Conservation (phyloP, 306 rosid genomes). For the Dicorynia guianensis region DNA sequence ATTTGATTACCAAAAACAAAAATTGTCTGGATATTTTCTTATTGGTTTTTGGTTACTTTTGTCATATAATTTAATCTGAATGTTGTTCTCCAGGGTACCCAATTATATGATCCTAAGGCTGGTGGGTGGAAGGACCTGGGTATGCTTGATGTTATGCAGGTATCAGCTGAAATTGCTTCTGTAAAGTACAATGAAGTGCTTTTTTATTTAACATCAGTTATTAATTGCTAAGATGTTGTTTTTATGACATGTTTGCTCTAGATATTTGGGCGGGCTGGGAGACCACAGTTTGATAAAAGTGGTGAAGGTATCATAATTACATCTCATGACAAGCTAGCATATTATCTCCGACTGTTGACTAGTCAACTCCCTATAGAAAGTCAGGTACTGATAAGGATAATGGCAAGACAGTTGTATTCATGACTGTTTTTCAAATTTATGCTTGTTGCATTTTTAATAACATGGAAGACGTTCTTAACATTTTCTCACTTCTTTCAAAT, state of each 20-base stretch:
- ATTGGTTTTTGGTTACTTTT: conserved; percentile 31
- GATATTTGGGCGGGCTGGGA: conserved; percentile 99
- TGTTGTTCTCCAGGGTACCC: conserved; percentile 77
- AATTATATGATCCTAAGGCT: conserved; percentile 96
- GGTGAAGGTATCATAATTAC: conserved; percentile 99
- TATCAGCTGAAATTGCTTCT: conserved; percentile 41
- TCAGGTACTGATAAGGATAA: conserved; percentile 69
- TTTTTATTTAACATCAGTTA: conserved; percentile 20
- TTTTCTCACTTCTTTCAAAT: conserved; percentile 35
- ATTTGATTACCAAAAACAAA: too few relatives aligned
- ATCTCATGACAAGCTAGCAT: conserved; percentile 88
- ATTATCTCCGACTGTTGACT: conserved; percentile 87
- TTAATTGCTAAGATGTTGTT: conserved; percentile 23
- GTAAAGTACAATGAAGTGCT: conserved; percentile 16
- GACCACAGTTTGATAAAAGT: conserved; percentile 98
- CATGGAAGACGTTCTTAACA: conserved; percentile 20
- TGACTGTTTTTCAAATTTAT: conserved; percentile 22
- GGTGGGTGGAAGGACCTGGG: conserved; percentile 99
- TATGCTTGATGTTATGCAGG: conserved; percentile 99
- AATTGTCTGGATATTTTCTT: background rate
- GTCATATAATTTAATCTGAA: conserved; percentile 27
- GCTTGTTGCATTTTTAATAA: conserved; percentile 17
- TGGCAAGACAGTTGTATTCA: conserved; percentile 17
- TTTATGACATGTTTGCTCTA: conserved; percentile 44
- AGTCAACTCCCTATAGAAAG: conserved; percentile 98